Conservation (phyloP, 352 stramenopile species). For the Poterioochromonas sp. region DNA sequence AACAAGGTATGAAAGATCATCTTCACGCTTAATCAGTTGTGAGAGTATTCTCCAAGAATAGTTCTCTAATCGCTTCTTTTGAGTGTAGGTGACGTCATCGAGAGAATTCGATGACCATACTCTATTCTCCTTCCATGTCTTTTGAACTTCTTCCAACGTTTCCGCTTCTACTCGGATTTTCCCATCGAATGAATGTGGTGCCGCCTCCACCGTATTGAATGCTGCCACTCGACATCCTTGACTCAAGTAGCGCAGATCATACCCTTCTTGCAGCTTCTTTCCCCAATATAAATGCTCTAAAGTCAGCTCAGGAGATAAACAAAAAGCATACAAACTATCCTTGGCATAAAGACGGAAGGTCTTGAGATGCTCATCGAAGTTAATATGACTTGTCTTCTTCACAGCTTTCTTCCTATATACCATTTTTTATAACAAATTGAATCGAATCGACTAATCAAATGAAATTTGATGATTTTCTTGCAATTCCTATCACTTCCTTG, state of each 20-base stretch:
- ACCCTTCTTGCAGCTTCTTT: neutral
- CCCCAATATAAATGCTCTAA: slow-evolving; percentile 15
- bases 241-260: slow-evolving; percentile 10
- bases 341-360: neutral
- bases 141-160: slow-evolving; percentile 10
- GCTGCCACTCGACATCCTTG: neutral
- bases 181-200: neutral
- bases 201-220: slow-evolving; percentile 5
- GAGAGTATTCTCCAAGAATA: slow-evolving; percentile 14
- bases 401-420: neutral
- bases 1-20: too few species aligned
- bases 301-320: neutral
- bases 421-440: too few species aligned
- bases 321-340: neutral
- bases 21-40: neutral
- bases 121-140: neutral
- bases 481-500: too few species aligned
- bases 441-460: too few species aligned
- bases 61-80: slow-evolving; percentile 16
- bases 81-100: neutral
- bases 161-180: neutral
- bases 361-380: slow-evolving; percentile 6
- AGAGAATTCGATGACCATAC: neutral
- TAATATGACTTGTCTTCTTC: neutral
- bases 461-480: too few species aligned